phyloP scores from a whole-genome alignment of 2,329 filamentous ascomycete genomes.

The Colletotrichum musae region DNA sequence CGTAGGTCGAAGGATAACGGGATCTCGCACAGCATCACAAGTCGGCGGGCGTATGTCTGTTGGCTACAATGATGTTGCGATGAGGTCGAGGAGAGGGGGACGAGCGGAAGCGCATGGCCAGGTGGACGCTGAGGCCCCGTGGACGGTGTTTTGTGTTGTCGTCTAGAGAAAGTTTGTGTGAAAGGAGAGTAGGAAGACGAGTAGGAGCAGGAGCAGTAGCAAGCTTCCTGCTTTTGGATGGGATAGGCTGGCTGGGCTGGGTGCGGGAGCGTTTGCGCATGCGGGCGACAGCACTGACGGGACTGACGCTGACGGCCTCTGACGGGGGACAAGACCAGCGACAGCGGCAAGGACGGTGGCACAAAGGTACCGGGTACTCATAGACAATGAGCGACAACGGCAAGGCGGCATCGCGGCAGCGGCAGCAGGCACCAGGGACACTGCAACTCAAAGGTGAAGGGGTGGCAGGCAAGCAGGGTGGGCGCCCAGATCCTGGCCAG shows the following conservation, averaged over 20 bases:
- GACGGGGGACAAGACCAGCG: slow-evolving; percentile 1
- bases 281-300: slow-evolving; percentile 7
- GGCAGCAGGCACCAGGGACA: slow-evolving; percentile 27
- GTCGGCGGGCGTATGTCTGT: not conserved
- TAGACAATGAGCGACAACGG: slow-evolving; percentile 8
- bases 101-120: slow-evolving; percentile 37
- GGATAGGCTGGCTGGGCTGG: slow-evolving; percentile 18
- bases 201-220: slow-evolving; percentile 6
- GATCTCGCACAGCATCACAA: slow-evolving; percentile 37
- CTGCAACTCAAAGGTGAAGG: slow-evolving; percentile 4
- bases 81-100: slow-evolving; percentile 11
- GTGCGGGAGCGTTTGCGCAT: slow-evolving; percentile 7
- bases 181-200: not conserved
- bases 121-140: slow-evolving; percentile 37
- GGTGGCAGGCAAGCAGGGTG: not conserved
- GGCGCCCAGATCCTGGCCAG: slow-evolving; percentile 8
- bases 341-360: slow-evolving; percentile 22
- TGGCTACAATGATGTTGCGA: slow-evolving; percentile 13
- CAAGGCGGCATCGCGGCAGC: slow-evolving; percentile 24
- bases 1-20: slow-evolving; percentile 35
- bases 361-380: not conserved
- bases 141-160: slow-evolving; percentile 35
- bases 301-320: slow-evolving; percentile 9
- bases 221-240: slow-evolving; percentile 33
- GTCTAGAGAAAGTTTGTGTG: slow-evolving; percentile 30